Evolutionary conservation across 2,329 filamentous ascomycete species (phyloP).

Genomic region (Xylariaceae sp.): DNA sequence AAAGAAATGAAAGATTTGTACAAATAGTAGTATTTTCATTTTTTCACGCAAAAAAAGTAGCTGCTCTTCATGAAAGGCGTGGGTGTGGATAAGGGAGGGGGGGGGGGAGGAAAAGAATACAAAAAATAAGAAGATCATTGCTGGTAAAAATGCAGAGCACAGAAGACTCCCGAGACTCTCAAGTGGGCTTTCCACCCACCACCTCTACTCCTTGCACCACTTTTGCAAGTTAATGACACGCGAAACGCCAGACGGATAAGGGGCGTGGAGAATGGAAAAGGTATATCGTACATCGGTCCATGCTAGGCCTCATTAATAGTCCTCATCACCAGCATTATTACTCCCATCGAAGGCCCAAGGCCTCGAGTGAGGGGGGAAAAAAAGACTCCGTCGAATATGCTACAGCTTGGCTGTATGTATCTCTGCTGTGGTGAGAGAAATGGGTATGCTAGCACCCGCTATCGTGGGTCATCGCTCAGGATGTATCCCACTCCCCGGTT

Average conservation of each 20-base stretch:
- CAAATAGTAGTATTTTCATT: no score
- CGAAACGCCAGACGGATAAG: slow-evolving; percentile 9
- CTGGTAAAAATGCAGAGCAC: not conserved
- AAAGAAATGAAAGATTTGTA: no score
- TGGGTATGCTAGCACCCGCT: not conserved
- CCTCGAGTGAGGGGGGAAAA: not conserved
- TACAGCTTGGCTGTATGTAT: not conserved
- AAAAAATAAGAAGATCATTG: not conserved
- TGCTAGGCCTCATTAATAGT: slow-evolving; percentile 16
- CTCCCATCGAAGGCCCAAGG: slow-evolving; percentile 4
- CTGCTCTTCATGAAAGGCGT: no score
- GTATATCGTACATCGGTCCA: slow-evolving; percentile 22
- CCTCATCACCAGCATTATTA: slow-evolving; percentile 21
- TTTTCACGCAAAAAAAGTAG: no score
- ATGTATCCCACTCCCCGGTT: not conserved
- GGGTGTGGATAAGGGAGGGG: not conserved
- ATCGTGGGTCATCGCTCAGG: not conserved
- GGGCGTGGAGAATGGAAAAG: slow-evolving; percentile 4
- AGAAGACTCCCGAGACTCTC: not conserved
- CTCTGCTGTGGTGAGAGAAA: not conserved
- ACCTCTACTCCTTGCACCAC: slow-evolving; percentile 23
- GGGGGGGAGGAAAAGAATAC: not conserved
- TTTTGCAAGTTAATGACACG: slow-evolving; percentile 16
- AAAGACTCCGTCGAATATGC: slow-evolving; percentile 6
- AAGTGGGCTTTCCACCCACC: slow-evolving; percentile 5